Evolutionary conservation across 2,329 filamentous ascomycete species (phyloP), one percentile per base, ranked within the genome.

Genomic region (Annulohypoxylon truncatum): DNA sequence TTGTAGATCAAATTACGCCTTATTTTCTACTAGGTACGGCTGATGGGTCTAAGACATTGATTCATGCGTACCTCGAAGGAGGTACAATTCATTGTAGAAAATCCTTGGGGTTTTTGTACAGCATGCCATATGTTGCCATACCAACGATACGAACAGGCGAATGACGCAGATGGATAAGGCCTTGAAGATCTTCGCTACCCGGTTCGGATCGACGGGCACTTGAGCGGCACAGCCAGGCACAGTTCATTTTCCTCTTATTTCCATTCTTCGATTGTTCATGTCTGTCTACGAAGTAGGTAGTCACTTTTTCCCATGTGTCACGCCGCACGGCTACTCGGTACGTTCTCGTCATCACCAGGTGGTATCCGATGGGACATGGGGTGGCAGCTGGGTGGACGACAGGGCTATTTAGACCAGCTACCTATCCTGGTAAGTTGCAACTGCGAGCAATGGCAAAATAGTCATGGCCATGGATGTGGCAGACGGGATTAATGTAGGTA

Each of bases 361-460:
- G 35, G 50, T 31, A 67, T 52, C 12, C 44, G 47, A 33, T 42
- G 24, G 20, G 60, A 60, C 64, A 60, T 64, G 55, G 60, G 64
- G 44, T 18, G 29, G 29, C 29, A 31, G 29, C 29, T 31, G 29
- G 29, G 29, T 44, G 22, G 42, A 64, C 52, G 38, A 35, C 59
- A 63, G 29, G 59, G 59, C 53, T 47, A 22, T 56, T 35, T 67
- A 35, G 48, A 26, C 42, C 22, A 46, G 22, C 35, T 60, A 24
- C 54, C 50, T 47, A 51, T 63, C 29, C 52, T 60, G 51, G 53
- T 33, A 55, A 38, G 35, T 38, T 38, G 35, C 35, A 38, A 56
- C 31, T 13, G 28, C 15, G 10, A 46, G 46, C 47, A 24, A 60
- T 46, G 56, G 28, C 26, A 20, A 46, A 52, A 28, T 28, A 18